phyloP scores from a whole-genome alignment of 805 yeast genomes.

The Nakazawaea wickerhamii region DNA sequence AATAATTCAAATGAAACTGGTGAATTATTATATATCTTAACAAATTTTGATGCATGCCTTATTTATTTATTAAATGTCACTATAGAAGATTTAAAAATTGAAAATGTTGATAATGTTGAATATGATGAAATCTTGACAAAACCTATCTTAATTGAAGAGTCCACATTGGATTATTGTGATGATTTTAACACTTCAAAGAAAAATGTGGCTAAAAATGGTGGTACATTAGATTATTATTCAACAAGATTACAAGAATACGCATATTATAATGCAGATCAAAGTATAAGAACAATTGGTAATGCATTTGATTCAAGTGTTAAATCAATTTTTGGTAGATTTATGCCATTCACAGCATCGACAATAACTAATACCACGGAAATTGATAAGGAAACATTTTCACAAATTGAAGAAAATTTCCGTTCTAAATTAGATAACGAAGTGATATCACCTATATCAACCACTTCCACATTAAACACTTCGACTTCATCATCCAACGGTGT shows the following conservation, averaged over 20 bases:
- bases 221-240: slow-evolving; percentile 7
- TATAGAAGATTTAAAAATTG: slow-evolving; percentile 24
- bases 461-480: slow-evolving; percentile 6
- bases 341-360: slow-evolving; percentile 12
- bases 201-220: not conserved
- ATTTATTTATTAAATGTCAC: slow-evolving; percentile 29
- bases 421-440: not conserved
- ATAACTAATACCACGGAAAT: slow-evolving; percentile 18
- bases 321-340: slow-evolving; percentile 28
- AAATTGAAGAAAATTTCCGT: slow-evolving; percentile 25
- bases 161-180: slow-evolving; percentile 12
- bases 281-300: slow-evolving; percentile 26
- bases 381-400: slow-evolving; percentile 20
- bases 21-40: slow-evolving; percentile 27
- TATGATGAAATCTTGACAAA: slow-evolving; percentile 34
- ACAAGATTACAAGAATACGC: slow-evolving; percentile 13
- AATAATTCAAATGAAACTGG: slow-evolving; percentile 25
- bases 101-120: slow-evolving; percentile 28
- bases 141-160: slow-evolving; percentile 9
- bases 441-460: slow-evolving; percentile 3
- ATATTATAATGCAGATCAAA: slow-evolving; percentile 30
- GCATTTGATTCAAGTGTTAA: slow-evolving; percentile 31
- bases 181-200: slow-evolving; percentile 5
- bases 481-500: slow-evolving; percentile 3
- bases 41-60: slow-evolving; percentile 31